Percentiles rank a stretch among this genome's conserved stretches.
Evolutionary conservation across 2,329 filamentous ascomycete genomes (phyloP).

Genomic region (Curvularia verruculosa): DNA sequence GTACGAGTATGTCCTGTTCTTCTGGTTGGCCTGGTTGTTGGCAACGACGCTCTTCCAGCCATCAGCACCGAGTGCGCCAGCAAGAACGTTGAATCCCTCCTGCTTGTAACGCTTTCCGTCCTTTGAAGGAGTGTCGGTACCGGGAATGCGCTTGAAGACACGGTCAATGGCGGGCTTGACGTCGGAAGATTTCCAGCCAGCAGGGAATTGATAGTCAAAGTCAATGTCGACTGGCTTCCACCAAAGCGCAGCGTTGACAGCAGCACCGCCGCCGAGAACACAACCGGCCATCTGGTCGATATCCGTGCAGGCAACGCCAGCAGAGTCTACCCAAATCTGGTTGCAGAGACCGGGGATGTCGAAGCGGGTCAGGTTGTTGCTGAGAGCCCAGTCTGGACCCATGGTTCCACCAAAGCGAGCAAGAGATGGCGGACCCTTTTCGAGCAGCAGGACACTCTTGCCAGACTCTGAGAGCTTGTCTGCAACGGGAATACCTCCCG

Average conservation of each 20-base stretch:
- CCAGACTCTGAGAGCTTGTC: conserved; percentile 69
- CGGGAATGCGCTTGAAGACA: conserved; percentile 73
- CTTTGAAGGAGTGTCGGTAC: conserved; percentile 68
- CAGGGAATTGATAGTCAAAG: conserved; percentile 75
- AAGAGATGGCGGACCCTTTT: conserved; percentile 61
- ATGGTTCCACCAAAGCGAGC: conserved; percentile 69
- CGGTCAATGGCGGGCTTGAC: conserved; percentile 64
- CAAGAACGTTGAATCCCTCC: conserved; percentile 68
- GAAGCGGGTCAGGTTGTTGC: conserved; percentile 70
- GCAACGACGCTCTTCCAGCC: conserved; percentile 69
- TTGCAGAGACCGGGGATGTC: conserved; percentile 75
- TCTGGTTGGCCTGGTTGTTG: conserved; percentile 64
- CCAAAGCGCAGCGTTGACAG: conserved; percentile 72
- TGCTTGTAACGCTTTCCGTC: conserved; percentile 72
- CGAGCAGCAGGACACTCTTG: conserved; percentile 66
- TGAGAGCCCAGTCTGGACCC: conserved; percentile 66
- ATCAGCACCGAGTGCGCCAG: conserved; percentile 62
- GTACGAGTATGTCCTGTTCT: conserved; percentile 69
- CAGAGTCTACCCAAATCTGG: conserved; percentile 69
- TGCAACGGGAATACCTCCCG: conserved; percentile 64
- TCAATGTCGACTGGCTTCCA: conserved; percentile 69
- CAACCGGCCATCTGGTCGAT: conserved; percentile 77
- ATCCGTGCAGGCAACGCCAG: conserved; percentile 70
- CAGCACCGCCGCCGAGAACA: conserved; percentile 70
- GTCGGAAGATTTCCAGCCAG: conserved; percentile 71